Evolutionary conservation across 345 rosid genomes (phyloP).

Genomic region (Euphorbia peplus): DNA sequence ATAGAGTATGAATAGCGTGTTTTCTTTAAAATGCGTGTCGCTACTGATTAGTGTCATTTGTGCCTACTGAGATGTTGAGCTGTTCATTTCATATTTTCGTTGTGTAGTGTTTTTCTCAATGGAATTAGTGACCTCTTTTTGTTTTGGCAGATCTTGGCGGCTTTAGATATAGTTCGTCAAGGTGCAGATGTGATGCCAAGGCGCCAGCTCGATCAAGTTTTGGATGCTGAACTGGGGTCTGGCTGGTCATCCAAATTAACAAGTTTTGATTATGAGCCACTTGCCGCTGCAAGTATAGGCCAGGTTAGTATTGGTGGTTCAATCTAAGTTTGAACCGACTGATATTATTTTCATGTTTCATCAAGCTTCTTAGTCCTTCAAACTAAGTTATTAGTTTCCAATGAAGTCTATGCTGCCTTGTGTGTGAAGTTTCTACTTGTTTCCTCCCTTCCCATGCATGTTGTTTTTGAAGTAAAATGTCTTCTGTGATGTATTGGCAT

Average conservation of each 20-base stretch:
- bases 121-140: conserved; percentile 17
- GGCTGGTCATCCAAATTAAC: conserved; percentile 73
- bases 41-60: not conserved
- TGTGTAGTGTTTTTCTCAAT: not conserved
- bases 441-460: not conserved
- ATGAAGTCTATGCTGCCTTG: not conserved
- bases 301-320: conserved; percentile 45
- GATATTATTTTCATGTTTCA: not conserved
- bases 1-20: not conserved
- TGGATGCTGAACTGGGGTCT: conserved; percentile 79
- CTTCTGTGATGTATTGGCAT: not conserved
- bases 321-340: not conserved
- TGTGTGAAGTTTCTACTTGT: not conserved
- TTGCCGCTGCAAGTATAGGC: conserved; percentile 98
- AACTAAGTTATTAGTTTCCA: not conserved
- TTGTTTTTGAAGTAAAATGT: not conserved
- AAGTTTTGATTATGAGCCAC: conserved; percentile 92
- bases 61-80: not conserved
- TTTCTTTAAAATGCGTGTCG: not conserved
- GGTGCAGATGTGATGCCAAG: conserved; percentile 99
- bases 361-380: not conserved
- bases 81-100: not conserved
- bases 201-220: conserved; percentile 82
- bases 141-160: conserved; percentile 72
- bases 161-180: conserved; percentile 95